Conservation (phyloP, 768 basidiomycete genomes). For the Ramaria sp. region DNA sequence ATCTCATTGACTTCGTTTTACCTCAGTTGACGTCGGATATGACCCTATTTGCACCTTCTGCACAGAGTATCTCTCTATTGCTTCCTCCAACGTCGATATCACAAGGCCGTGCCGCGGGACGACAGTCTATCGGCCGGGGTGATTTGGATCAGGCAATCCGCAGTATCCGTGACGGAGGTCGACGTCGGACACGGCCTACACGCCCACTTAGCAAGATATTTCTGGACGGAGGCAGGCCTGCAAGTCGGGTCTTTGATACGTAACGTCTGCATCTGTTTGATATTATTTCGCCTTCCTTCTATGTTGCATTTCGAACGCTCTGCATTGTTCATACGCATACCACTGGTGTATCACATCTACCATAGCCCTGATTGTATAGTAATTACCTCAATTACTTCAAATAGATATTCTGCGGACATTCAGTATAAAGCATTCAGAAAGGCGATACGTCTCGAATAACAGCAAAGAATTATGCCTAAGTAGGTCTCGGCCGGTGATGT, state of each 20-base stretch:
- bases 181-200: constrained; percentile 35
- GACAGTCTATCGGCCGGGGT: constrained; percentile 57
- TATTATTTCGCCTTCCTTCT: neutral
- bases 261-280: neutral
- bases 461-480: too few relatives aligned
- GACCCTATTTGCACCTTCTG: constrained; percentile 10
- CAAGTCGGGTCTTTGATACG: constrained; percentile 19
- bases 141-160: constrained; percentile 79
- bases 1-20: constrained; percentile 8
- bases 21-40: constrained; percentile 9
- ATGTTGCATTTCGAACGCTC: neutral
- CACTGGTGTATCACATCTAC: neutral
- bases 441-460: too few relatives aligned
- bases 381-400: too few relatives aligned
- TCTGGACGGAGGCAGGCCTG: constrained; percentile 42
- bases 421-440: too few relatives aligned
- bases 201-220: constrained; percentile 74
- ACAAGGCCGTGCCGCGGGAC: constrained; percentile 31
- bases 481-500: too few relatives aligned
- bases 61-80: constrained; percentile 16
- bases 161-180: constrained; percentile 56
- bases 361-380: neutral
- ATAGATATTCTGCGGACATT: too few relatives aligned
- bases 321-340: neutral
- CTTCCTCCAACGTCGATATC: constrained; percentile 24